These are phyloP conservation scores for Cyanidiococcus yangmingshanensis DNA, from an alignment of 23 red algal genomes.

Conservation along the genomic window DNA sequence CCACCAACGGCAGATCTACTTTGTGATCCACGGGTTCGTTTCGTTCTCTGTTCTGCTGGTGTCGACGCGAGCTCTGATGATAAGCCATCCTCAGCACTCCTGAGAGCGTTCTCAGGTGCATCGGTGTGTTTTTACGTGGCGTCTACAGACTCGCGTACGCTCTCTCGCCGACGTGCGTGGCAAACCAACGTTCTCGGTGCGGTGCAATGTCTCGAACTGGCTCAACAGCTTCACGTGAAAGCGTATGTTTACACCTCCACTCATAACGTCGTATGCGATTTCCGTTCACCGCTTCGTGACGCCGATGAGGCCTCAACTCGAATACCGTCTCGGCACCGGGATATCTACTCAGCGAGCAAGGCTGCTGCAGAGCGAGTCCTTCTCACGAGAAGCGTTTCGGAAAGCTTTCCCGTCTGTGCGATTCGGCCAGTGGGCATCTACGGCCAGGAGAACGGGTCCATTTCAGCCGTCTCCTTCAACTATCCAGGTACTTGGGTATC, in stretches of 20 bases:
- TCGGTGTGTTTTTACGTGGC: constrained; percentile 1
- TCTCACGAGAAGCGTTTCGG: neutral
- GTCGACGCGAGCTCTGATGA: neutral
- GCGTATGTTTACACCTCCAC: neutral
- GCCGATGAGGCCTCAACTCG: neutral
- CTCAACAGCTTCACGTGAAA: neutral
- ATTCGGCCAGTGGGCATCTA: constrained; percentile 15
- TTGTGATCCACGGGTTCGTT: neutral
- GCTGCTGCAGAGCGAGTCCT: neutral
- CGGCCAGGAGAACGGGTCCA: constrained; percentile 9
- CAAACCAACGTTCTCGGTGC: constrained; percentile 2
- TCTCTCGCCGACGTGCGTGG: neutral
- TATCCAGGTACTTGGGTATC: neutral
- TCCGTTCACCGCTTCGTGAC: neutral
- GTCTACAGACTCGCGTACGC: constrained; percentile 1
- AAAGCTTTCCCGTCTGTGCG: neutral
- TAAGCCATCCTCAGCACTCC: neutral
- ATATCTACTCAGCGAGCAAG: constrained; percentile 16
- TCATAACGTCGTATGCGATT: constrained; percentile 12
- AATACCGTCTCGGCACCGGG: neutral
- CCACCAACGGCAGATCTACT: neutral
- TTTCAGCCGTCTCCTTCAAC: neutral
- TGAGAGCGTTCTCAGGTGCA: neutral
- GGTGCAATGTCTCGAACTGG: constrained; percentile 4
- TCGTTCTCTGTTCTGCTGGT: neutral